phyloP scores from a whole-genome alignment of 2,329 filamentous ascomycete species.

The Fusarium agapanthi region DNA sequence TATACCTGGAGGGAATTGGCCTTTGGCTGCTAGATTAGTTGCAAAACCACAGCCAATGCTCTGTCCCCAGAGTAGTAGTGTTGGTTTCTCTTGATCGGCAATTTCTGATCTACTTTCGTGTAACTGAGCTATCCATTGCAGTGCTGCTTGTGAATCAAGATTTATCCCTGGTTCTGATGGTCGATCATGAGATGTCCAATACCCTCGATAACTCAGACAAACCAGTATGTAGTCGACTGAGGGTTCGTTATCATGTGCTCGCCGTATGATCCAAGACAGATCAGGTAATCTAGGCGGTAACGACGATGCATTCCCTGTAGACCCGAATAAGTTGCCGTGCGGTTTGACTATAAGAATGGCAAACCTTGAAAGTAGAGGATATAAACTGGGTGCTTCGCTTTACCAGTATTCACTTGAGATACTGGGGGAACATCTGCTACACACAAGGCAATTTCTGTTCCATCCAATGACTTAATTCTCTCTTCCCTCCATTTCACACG shows the following conservation, averaged over 20 bases:
- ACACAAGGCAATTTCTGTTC: constrained; percentile 70
- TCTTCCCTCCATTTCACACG: constrained; percentile 75
- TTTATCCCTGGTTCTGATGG: constrained; percentile 77
- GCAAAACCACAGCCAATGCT: constrained; percentile 79
- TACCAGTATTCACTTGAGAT: not conserved
- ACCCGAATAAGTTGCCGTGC: constrained; percentile 8
- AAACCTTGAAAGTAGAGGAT: constrained; percentile 47
- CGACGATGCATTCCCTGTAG: constrained; percentile 66
- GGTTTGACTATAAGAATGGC: not conserved
- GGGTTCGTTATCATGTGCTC: constrained; percentile 52
- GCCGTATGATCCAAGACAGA: constrained; percentile 61
- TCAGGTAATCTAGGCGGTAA: constrained; percentile 65
- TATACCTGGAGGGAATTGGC: constrained; percentile 49
- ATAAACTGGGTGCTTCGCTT: constrained; percentile 53
- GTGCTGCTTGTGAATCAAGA: constrained; percentile 70
- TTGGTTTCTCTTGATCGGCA: constrained; percentile 39
- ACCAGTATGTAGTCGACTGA: constrained; percentile 57
- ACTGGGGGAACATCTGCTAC: constrained; percentile 54
- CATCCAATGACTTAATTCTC: constrained; percentile 67
- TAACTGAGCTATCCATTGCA: constrained; percentile 66
- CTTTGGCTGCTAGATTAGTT: constrained; percentile 62
- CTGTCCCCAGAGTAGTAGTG: constrained; percentile 77
- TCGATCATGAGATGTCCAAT: constrained; percentile 79
- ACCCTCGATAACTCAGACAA: constrained; percentile 73
- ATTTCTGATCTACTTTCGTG: constrained; percentile 42